Evolutionary conservation across 1,284 basidiomycete species (phyloP).

Genomic region (Cryptococcus depauperatus): DNA sequence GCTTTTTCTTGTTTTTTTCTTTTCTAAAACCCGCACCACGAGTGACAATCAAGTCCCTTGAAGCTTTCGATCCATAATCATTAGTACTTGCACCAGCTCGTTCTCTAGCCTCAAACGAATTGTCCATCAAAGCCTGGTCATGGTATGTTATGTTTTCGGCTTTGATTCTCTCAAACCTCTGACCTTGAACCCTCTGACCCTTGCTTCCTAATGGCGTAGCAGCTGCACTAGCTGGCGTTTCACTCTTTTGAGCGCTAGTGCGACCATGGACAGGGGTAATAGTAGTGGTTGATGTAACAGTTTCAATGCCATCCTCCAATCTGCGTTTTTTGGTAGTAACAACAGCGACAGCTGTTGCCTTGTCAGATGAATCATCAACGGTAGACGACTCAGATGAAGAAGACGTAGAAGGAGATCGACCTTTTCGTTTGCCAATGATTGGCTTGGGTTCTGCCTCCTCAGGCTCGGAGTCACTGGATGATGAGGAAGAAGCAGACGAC

Average conservation of each 20-base stretch:
- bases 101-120: conserved; percentile 75
- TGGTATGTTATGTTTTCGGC: conserved; percentile 54
- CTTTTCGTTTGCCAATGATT: conserved; percentile 28
- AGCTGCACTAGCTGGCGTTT: conserved; percentile 10
- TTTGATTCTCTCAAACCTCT: conserved; percentile 77
- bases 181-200: conserved; percentile 28
- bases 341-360: conserved; percentile 16
- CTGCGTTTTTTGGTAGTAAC: conserved; percentile 34
- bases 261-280: conserved; percentile 34
- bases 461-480: conserved; percentile 18
- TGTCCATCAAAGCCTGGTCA: conserved; percentile 62
- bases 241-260: conserved; percentile 10
- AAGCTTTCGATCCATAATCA: conserved; percentile 84
- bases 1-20: conserved; percentile 99
- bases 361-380: conserved; percentile 19
- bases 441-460: conserved; percentile 13
- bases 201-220: conserved; percentile 18
- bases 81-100: conserved; percentile 49
- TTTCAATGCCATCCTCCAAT: conserved; percentile 15
- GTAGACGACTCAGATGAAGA: conserved; percentile 24
- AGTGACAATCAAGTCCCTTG: conserved; percentile 81
- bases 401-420: conserved; percentile 26
- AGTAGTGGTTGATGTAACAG: conserved; percentile 32
- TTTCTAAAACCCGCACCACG: conserved; percentile 91
- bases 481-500: conserved; percentile 33